A percentile compares a stretch with the other conserved stretches of the same genome.
These are phyloP conservation scores for Avena sativa DNA, from an alignment of 176 grass and related monocot species.

Conservation along the genomic window DNA sequence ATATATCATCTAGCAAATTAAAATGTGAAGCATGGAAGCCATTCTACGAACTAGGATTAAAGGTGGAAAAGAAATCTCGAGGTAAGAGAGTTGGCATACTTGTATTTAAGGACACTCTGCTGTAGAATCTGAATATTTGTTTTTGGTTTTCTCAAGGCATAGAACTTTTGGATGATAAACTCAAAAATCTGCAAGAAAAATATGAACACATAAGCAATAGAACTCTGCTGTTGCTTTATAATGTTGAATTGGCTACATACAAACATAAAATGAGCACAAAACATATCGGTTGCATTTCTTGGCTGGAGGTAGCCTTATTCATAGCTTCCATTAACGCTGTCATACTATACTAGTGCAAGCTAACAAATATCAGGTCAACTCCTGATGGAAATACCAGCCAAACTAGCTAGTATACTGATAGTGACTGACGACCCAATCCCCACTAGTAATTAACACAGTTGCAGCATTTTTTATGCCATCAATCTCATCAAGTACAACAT, in stretches of 20 bases:
- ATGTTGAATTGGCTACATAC: slow-evolving; percentile 6
- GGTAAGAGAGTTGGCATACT: slow-evolving; percentile 64
- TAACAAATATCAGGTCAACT: not conserved
- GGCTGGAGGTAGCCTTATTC: slow-evolving; percentile 2
- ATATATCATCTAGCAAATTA: not conserved
- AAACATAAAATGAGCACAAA: slow-evolving; percentile 21
- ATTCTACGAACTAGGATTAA: not conserved
- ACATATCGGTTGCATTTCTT: slow-evolving; percentile 4
- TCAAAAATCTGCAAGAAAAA: slow-evolving; percentile 86
- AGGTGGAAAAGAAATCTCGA: slow-evolving; percentile 15
- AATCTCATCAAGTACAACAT: not conserved
- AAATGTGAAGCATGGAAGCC: not conserved
- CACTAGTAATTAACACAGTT: not conserved
- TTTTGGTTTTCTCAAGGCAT: slow-evolving; percentile 99
- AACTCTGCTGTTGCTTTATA: slow-evolving; percentile 25
- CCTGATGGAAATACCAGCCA: slow-evolving; percentile 18
- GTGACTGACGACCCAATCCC: not conserved
- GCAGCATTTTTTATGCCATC: not conserved
- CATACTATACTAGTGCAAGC: slow-evolving; percentile 17
- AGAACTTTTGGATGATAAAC: slow-evolving; percentile 95
- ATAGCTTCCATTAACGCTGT: slow-evolving; percentile 15
- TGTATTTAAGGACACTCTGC: slow-evolving; percentile 96
- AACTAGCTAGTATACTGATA: not conserved
- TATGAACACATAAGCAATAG: slow-evolving; percentile 37
- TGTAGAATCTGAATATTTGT: slow-evolving; percentile 99